Evolutionary conservation across 2,329 filamentous ascomycete genomes (phyloP).

Genomic region (Furcasterigmium furcatum): DNA sequence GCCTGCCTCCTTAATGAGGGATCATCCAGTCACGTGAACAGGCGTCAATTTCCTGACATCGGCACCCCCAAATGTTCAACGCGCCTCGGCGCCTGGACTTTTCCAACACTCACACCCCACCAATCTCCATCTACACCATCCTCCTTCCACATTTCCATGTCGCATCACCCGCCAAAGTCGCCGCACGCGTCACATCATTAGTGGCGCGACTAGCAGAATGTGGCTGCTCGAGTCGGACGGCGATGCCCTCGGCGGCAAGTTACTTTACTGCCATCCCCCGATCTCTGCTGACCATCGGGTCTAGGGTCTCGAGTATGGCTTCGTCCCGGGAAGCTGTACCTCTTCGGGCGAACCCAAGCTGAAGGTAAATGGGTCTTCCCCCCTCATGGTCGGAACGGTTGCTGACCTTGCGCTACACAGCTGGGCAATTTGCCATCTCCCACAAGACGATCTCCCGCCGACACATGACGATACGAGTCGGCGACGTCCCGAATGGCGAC

Average conservation of each 20-base stretch:
- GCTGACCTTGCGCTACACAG: constrained; percentile 32
- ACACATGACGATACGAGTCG: constrained; percentile 77
- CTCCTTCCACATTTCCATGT: no score
- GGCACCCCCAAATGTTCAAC: no score
- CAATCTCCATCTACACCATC: no score
- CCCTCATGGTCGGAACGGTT: not conserved
- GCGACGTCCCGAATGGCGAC: constrained; percentile 59
- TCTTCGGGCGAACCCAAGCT: constrained; percentile 76
- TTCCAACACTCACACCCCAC: not conserved
- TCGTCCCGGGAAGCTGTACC: constrained; percentile 77
- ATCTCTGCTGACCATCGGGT: no score
- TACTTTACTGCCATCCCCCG: no score
- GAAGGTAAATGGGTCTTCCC: constrained; percentile 45
- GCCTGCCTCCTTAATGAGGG: no score
- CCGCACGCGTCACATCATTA: not conserved
- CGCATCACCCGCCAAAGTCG: no score
- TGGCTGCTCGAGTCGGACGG: constrained; percentile 62
- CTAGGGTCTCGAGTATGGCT: constrained; percentile 70
- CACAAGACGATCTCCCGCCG: constrained; percentile 85
- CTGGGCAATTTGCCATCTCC: constrained; percentile 65
- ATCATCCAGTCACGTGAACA: constrained; percentile 19
- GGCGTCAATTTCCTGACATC: constrained; percentile 13
- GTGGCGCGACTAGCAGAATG: constrained; percentile 40
- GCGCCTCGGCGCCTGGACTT: constrained; percentile 7
- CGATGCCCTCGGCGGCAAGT: constrained; percentile 44